These are phyloP conservation scores for Tirmania nivea DNA, from an alignment of 495 filamentous ascomycete genomes.

Conservation along the genomic window DNA sequence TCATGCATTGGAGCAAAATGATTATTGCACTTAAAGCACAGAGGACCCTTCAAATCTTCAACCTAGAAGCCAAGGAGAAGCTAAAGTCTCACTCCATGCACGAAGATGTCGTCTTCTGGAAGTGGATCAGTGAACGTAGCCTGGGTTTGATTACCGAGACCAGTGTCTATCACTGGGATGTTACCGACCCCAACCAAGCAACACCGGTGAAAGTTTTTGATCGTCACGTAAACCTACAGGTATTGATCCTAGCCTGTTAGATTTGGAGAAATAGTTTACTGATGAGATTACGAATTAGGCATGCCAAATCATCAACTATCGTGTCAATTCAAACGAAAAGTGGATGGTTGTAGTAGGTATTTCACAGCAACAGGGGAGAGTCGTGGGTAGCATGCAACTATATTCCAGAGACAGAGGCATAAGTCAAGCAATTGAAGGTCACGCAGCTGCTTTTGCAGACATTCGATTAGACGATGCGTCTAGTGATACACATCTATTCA, in stretches of 20 bases:
- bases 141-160: constrained; percentile 77
- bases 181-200: constrained; percentile 56
- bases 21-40: constrained; percentile 94
- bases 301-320: constrained; percentile 99
- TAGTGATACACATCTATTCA: constrained; percentile 82
- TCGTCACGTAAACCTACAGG: constrained; percentile 65
- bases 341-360: constrained; percentile 98
- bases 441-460: constrained; percentile 86
- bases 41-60: constrained; percentile 93
- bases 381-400: constrained; percentile 88
- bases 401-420: constrained; percentile 90
- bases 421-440: constrained; percentile 93
- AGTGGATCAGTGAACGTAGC: constrained; percentile 80
- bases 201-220: constrained; percentile 81
- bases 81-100: constrained; percentile 86
- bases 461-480: constrained; percentile 72
- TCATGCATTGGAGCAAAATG: constrained; percentile 94
- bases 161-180: constrained; percentile 92
- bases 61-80: constrained; percentile 72
- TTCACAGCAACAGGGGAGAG: constrained; percentile 72
- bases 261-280: not conserved
- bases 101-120: constrained; percentile 96
- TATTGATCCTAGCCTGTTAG: constrained; percentile 25
- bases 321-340: constrained; percentile 80
- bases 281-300: constrained; percentile 28